Evolutionary conservation across 805 yeast species (phyloP).

Genomic region (Teunomyces cretensis): DNA sequence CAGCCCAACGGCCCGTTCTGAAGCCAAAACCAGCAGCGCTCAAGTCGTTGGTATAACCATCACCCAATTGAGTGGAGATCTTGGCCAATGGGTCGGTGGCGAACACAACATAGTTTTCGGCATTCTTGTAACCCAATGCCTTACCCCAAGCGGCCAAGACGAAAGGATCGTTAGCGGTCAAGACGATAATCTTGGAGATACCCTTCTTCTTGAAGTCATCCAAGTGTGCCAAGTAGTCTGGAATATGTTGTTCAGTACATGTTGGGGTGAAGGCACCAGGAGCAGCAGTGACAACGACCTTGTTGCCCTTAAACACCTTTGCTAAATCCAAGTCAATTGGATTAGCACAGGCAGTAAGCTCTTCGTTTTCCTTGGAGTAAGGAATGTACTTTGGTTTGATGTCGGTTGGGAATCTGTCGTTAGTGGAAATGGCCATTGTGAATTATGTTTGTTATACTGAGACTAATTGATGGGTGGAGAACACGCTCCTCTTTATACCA

Average conservation of each 20-base stretch:
- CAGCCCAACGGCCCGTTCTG: slow-evolving; percentile 72
- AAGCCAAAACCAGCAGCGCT: slow-evolving; percentile 53
- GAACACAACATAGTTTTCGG: slow-evolving; percentile 44
- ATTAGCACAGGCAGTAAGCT: slow-evolving; percentile 37
- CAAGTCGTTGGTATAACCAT: slow-evolving; percentile 46
- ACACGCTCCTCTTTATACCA: too few relatives aligned
- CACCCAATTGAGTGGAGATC: slow-evolving; percentile 61
- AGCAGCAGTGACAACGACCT: slow-evolving; percentile 68
- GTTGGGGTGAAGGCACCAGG: slow-evolving; percentile 91
- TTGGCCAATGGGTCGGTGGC: slow-evolving; percentile 65
- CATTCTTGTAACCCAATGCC: slow-evolving; percentile 42
- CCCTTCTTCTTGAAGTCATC: slow-evolving; percentile 56
- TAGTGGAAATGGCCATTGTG: too few relatives aligned
- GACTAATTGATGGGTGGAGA: too few relatives aligned
- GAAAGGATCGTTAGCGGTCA: slow-evolving; percentile 71
- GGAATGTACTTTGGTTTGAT: slow-evolving; percentile 42
- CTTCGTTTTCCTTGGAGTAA: slow-evolving; percentile 33
- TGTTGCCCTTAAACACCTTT: slow-evolving; percentile 42
- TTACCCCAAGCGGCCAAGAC: slow-evolving; percentile 70
- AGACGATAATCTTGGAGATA: slow-evolving; percentile 60
- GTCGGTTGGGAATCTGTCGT: slow-evolving; percentile 15
- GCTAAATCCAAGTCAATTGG: slow-evolving; percentile 37
- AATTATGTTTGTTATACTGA: too few relatives aligned
- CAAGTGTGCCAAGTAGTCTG: slow-evolving; percentile 56
- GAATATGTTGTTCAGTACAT: slow-evolving; percentile 70